Evolutionary conservation across 345 rosid genomes (phyloP).

Genomic region (Pugionium dolabratum): DNA sequence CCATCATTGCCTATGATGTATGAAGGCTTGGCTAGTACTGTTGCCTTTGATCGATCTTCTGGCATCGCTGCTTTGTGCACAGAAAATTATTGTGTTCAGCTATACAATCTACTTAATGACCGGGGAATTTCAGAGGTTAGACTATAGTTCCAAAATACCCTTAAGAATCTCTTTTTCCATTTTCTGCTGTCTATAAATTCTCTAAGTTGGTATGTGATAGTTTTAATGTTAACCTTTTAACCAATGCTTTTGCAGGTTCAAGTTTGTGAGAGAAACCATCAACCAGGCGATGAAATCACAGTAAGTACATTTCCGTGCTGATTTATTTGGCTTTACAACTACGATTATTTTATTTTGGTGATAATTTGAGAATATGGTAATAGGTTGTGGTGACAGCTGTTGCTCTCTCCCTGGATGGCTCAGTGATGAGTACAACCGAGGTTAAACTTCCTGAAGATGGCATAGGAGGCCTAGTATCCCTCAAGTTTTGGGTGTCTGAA

Average conservation of each 20-base stretch:
- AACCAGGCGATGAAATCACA: conserved; percentile 87
- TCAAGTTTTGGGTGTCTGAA: conserved; percentile 75
- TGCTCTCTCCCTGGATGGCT: conserved; percentile 79
- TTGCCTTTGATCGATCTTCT: conserved; percentile 64
- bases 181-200: conserved; percentile 10
- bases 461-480: conserved; percentile 80
- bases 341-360: neutral
- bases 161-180: conserved; percentile 1
- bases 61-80: conserved; percentile 81
- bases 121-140: conserved; percentile 81
- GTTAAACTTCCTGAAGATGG: conserved; percentile 87
- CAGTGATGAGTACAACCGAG: conserved; percentile 80
- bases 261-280: conserved; percentile 97
- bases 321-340: conserved; percentile 1
- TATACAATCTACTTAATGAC: conserved; percentile 83
- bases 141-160: conserved; percentile 7
- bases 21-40: conserved; percentile 49
- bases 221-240: neutral
- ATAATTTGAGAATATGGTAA: conserved; percentile 29
- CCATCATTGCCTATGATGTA: conserved; percentile 57
- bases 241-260: conserved; percentile 59
- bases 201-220: neutral
- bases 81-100: conserved; percentile 76
- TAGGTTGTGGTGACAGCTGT: conserved; percentile 79
- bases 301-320: conserved; percentile 42